A percentile compares a stretch with the other conserved stretches of the same genome.
phyloP scores from a whole-genome alignment of 257 asterid species.

The Nicotiana otophora region DNA sequence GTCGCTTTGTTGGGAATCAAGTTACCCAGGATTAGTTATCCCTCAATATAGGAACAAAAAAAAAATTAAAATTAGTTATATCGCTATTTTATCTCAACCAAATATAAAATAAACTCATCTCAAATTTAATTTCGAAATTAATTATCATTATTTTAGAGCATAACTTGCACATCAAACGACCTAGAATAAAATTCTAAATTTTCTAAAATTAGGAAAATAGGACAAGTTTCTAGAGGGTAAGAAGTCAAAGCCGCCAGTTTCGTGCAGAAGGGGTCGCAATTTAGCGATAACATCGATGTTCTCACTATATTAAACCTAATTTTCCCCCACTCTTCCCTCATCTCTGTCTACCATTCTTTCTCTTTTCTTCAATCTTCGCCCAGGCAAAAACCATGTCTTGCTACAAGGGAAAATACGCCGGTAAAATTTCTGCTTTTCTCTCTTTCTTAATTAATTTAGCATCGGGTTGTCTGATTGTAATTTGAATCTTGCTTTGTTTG shows the following conservation, averaged over 20 bases:
- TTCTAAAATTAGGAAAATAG: no score
- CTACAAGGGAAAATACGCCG: slow-evolving; percentile 84
- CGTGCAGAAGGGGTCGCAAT: slow-evolving; percentile 51
- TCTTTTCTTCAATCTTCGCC: neutral
- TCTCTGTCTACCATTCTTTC: neutral
- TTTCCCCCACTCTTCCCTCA: neutral
- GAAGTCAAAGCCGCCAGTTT: slow-evolving; percentile 11
- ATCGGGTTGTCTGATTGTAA: neutral
- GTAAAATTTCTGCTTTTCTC: slow-evolving; percentile 21
- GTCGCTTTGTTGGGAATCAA: no score
- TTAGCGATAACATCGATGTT: slow-evolving; percentile 33
- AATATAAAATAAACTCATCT: no score
- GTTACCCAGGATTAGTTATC: no score
- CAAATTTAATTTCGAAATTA: no score
- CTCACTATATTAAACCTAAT: neutral
- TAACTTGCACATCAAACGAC: no score
- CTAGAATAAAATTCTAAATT: no score
- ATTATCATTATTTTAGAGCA: no score
- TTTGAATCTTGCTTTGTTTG: neutral
- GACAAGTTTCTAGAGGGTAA: neutral
- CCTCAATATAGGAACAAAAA: no score
- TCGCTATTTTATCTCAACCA: no score
- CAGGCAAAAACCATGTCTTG: slow-evolving; percentile 45
- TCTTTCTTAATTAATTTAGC: neutral
- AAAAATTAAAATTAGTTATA: no score